Evolutionary conservation across 805 yeast genomes (phyloP), one percentile per base, ranked within the genome.

Genomic region (Sungouiozyma ichnusensis): DNA sequence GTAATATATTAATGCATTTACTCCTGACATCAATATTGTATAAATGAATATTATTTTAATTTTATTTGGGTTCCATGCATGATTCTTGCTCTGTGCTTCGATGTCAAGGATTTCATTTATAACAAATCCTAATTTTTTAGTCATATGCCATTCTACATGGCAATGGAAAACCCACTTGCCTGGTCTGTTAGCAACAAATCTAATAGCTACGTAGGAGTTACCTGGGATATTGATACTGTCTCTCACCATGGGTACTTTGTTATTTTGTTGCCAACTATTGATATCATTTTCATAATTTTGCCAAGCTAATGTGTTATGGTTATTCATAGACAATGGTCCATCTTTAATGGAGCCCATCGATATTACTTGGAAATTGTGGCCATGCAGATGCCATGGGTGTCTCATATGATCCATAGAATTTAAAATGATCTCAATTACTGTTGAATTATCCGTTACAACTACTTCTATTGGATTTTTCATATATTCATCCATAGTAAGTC

Each of bases 151-250:
- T 52, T 79, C 84, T 38, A 78, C 71, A 51, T 81, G 87, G 60
- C 94, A 83, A 57, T 83, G 94, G 68, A 83, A 73, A 37, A 79
- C 70, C 94, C 94, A 83, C 20, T 78, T 71, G 16, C 94, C 92
- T 2, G 87, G 85, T 49, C 78, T 77, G 47, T 77, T 72, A 5
- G 87, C 76, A 43, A 63, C 65, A 54, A 81, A 76, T 43, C 92
- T 66, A 33, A 60, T 66, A 65, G 58, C 81, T 37, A 76, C 65
- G 56, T 72, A 71, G 3, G 82, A 79, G 48, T 72, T 71, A 20
- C 79, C 73, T 18, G 73, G 67, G n/a, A 81, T 77, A 49, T 71
- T 66, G 27, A 76, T 72, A 3, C 83, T 77, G 55, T 82, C 90
- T 52, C 90, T 66, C 35, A 66, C 57, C 55, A 71, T 54, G 4